Base-by-base conservation (phyloP, 306 rosid species). In the Quercus parvula region DNA sequence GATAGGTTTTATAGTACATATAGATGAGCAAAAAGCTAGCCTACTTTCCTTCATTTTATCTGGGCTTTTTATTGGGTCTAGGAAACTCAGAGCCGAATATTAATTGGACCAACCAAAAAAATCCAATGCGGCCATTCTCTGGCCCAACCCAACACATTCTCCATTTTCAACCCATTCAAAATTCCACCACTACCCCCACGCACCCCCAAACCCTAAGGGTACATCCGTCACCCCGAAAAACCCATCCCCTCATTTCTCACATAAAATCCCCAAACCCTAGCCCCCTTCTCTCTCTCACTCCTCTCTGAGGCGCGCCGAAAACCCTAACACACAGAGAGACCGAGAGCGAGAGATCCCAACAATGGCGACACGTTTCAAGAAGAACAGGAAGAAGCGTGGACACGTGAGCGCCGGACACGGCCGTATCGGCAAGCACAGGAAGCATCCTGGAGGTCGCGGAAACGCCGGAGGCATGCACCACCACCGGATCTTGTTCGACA, bases 401-500 rank as follows among this genome's bases (percentile, higher is more conserved):
- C 98, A 93, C 77, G 98, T 93, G 3, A 93, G 98, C 51, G 97
- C 97, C 20, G 96, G 98, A 0, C 97, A 93, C 51, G 97, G 97
- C 1, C 90, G 96, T 6, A 87, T 93, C 55, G 97, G 97, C 1
- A 93, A 93, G 61, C 97, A 93, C 88, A 80, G 96, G 4, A 93
- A 91, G 91, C 97, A 93, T 57, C 97, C 97, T 2, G 94, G 97
- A 0, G 97, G 98, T 27, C 89, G 98, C 0, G 96, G 98, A 33
- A 93, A 93, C 79, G 98, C 98, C 57, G 98, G 98, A 58, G 98
- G 98, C 19, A 89, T 93, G 98, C 98, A 93, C 88, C 98, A 92
- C 84, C 97, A 93, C 83, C 89, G 96, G 1, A 93, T 93, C 82
- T 92, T 93, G 4, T 93, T 93, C 92, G 97, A 93, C 85, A 93